Conservation (phyloP, 1,284 basidiomycete genomes). For the Volvariella surrecta region DNA sequence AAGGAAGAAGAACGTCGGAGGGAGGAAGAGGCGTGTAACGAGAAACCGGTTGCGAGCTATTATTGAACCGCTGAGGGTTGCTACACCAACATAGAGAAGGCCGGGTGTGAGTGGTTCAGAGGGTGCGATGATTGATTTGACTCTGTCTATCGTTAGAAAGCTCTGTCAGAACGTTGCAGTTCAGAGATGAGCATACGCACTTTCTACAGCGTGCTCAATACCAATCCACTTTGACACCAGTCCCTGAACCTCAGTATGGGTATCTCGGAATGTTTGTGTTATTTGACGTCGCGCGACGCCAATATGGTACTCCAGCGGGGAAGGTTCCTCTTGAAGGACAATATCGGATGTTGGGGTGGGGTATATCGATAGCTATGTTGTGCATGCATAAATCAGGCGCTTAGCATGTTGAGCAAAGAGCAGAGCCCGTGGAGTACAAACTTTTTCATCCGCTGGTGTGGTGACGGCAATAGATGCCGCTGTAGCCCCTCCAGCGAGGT, state of each 20-base stretch:
- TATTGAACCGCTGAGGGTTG: constrained; percentile 82
- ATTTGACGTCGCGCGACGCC: constrained; percentile 53
- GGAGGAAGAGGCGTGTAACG: constrained; percentile 58
- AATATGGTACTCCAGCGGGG: constrained; percentile 66
- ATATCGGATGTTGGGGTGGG: constrained; percentile 48
- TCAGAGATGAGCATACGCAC: constrained; percentile 41
- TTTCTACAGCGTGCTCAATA: constrained; percentile 74
- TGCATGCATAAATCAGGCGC: neutral
- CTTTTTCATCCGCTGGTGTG: neutral
- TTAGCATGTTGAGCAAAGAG: neutral
- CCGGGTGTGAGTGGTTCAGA: constrained; percentile 83
- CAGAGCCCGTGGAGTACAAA: neutral
- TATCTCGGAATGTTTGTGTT: constrained; percentile 43
- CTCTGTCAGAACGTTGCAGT: neutral
- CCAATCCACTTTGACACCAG: constrained; percentile 75
- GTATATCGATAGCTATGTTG: constrained; percentile 74
- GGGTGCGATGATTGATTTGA: constrained; percentile 74
- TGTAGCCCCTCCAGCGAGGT: neutral
- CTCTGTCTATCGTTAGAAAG: constrained; percentile 42
- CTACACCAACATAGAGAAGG: constrained; percentile 80
- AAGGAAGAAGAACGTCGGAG: constrained; percentile 57
- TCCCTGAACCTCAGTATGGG: constrained; percentile 56
- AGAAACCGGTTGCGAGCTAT: constrained; percentile 70
- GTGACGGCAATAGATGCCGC: neutral
- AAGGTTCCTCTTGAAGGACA: constrained; percentile 65